Evolutionary conservation across 2,329 filamentous ascomycete species (phyloP), one percentile per base, ranked within the genome.

Genomic region (Tolypocladium endophyticum): DNA sequence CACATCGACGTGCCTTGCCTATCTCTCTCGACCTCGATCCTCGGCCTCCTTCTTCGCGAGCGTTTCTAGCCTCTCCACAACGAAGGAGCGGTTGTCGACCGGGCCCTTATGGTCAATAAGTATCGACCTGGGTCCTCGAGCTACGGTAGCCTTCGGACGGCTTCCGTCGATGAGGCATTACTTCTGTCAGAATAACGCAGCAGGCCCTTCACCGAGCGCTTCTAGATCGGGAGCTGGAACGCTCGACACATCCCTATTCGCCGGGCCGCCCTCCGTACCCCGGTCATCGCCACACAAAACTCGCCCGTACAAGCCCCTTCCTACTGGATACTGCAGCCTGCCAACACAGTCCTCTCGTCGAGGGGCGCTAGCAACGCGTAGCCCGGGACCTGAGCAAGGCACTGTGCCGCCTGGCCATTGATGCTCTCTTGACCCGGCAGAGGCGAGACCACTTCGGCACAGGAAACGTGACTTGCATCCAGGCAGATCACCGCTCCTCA

Each of bases 91-190:
- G 25, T 20, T 16, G 25, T 52, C 25, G 25, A 16, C 47, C 25
- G 25, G 47, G 47, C 25, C 25, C 47, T 12, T 30, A 28, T 14
- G 45, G 23, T 18, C 14, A 9, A 20, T 60, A 61, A 63, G 61
- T 61, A 61, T 63, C 60, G 58, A 62, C 61, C 33, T 58, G 61
- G 60, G 58, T 60, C 61, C 60, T 59, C 52, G 25, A 12, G 61
- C 58, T 59, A 60, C 54, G 60, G 60, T 55, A 38, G 52, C 18
- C 30, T 25, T 50, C 14, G 45, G 45, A 50, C 45, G 45, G 25
- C 45, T 50, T 30, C 25, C 45, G 28, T 30, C 45, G 25, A 30
- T 8, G 41, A 14, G 45, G 45, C 45, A 30, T 18, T 11, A 20
- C 45, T 25, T 50, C 25, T 30, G 47, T 25, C 47, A 30, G 47